Evolutionary conservation across 192 early-diverging fungal genomes (phyloP), one percentile per base, ranked within the genome.

Genomic region (Podila clonocystis): DNA sequence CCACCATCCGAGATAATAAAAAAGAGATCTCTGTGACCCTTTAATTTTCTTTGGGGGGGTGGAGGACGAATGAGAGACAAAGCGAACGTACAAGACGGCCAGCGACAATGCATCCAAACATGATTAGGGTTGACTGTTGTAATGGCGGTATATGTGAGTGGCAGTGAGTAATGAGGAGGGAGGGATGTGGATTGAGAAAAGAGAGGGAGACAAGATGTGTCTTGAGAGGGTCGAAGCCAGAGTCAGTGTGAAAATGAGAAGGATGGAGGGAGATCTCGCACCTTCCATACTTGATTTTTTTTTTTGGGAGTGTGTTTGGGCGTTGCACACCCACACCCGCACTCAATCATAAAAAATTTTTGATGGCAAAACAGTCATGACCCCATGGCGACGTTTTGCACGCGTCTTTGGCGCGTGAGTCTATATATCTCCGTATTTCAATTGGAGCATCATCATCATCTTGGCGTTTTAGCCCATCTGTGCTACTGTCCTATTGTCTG

Each of bases 31-130:
- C 15, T 45, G 11, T 45, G 22, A 13, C 22, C 9, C 34, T 45
- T 3, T 20, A 45, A 45, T 45, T 45, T 41, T 9, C n/a, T 45
- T 45, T 45, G 41, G 41, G 41, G 34, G n/a, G n/a, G n/a, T n/a
- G n/a, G n/a, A n/a, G n/a, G n/a, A n/a, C 8, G 29, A 29, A 58
- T 34, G 34, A 55, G 8, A 24, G n/a, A 20, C 9, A 17, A 33
- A 17, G 5, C 15, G 45, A 17, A 67, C 41, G 61, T 83, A 92
- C 91, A 67, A 95, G 86, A 33, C 97, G 89, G 26, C 97, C 97
- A 8, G 95, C 95, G 26, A 95, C 91, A 69, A 98, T 97, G 78
- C 94, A 95, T 6, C 97, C 97, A 87, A 97, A 97, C 96, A 97
- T 96, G 34, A 48, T 66, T 36, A 17, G 13, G 62, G 15, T 28